phyloP scores from a whole-genome alignment of 31 red algal genomes.

The Asparagopsis taxiformis region DNA sequence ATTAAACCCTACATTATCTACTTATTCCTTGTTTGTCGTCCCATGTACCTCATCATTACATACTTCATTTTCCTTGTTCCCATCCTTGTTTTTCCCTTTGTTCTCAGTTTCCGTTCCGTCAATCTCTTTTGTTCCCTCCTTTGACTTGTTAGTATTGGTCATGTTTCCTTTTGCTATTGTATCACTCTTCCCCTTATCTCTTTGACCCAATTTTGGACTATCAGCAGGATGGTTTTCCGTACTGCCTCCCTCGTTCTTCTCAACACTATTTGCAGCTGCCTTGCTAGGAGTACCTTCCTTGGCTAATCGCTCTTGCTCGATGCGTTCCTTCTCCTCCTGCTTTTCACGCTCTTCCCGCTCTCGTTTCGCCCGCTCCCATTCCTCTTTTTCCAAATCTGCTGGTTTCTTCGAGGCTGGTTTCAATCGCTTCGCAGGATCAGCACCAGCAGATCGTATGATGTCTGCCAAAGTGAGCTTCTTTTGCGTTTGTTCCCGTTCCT shows the following conservation, averaged over 20 bases:
- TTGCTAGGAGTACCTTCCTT: constrained; percentile 19
- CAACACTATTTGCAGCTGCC: too few relatives aligned
- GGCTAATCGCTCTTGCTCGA: constrained; percentile 1
- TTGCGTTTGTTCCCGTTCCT: constrained; percentile 22
- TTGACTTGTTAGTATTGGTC: constrained; percentile 1
- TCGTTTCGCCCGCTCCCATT: not conserved
- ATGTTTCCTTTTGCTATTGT: too few relatives aligned
- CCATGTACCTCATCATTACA: not conserved
- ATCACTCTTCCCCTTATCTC: too few relatives aligned
- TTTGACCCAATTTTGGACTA: too few relatives aligned
- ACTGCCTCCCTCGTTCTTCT: too few relatives aligned
- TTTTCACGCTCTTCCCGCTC: constrained; percentile 12
- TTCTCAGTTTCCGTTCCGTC: not conserved
- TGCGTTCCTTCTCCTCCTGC: constrained; percentile 6
- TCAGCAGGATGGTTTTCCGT: too few relatives aligned
- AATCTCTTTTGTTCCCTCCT: not conserved
- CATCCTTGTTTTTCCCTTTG: not conserved
- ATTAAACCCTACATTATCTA: too few relatives aligned
- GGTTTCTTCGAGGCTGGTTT: constrained; percentile 10
- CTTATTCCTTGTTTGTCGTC: not conserved
- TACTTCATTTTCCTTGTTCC: not conserved
- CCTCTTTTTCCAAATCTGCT: constrained; percentile 15
- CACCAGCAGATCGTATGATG: constrained; percentile 44
- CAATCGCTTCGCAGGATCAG: constrained; percentile 15
- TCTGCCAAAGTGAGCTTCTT: constrained; percentile 50